Conservation (phyloP, 805 yeast species). For the Clavispora phyllophila region DNA sequence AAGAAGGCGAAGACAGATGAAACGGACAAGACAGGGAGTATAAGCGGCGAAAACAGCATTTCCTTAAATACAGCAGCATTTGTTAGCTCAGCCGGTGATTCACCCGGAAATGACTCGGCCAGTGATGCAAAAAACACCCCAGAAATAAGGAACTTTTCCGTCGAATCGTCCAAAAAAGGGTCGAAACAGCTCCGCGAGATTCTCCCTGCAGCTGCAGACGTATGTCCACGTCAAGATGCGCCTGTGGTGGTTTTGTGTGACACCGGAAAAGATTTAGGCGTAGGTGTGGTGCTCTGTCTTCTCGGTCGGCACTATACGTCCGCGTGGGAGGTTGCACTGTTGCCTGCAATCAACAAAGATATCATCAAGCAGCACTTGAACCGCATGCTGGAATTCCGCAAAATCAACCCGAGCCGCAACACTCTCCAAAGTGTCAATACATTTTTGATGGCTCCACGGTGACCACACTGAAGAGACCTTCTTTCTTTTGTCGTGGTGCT, state of each 20-base stretch:
- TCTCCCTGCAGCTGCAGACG: slow-evolving; percentile 27
- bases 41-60: no score
- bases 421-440: slow-evolving; percentile 69
- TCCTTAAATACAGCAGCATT: no score
- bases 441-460: slow-evolving; percentile 32
- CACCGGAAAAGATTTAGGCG: slow-evolving; percentile 60
- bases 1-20: no score
- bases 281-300: slow-evolving; percentile 52
- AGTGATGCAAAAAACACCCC: no score
- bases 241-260: slow-evolving; percentile 52
- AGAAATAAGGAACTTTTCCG: no score
- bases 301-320: slow-evolving; percentile 43
- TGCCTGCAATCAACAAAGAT: slow-evolving; percentile 40
- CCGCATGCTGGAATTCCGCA: slow-evolving; percentile 40
- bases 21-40: no score
- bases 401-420: slow-evolving; percentile 70
- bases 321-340: slow-evolving; percentile 30
- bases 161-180: slow-evolving; percentile 53
- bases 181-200: slow-evolving; percentile 51
- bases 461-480: no score
- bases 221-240: neutral
- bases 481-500: no score
- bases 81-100: no score
- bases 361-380: slow-evolving; percentile 53
- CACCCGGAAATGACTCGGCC: no score